Percentiles rank a stretch among this genome's conserved stretches.
Evolutionary conservation across 805 yeast species (phyloP).

Genomic region (Ogataea polymorpha): DNA sequence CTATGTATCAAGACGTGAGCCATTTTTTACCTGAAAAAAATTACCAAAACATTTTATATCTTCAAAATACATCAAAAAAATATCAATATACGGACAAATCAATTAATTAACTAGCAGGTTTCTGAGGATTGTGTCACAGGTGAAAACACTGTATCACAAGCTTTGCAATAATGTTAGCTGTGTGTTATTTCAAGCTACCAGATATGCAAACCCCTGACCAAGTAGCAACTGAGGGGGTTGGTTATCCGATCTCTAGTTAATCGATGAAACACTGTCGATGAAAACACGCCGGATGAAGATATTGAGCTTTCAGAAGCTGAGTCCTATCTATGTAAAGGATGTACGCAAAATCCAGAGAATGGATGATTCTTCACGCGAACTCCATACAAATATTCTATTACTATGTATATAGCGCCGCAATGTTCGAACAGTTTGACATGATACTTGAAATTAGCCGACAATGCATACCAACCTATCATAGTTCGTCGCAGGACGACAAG

Average conservation of each 20-base stretch:
- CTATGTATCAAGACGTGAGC: too few species aligned
- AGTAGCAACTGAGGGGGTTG: not conserved
- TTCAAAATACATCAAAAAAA: too few species aligned
- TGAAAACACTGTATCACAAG: slow-evolving; percentile 29
- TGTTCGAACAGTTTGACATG: slow-evolving; percentile 14
- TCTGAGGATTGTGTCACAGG: slow-evolving; percentile 24
- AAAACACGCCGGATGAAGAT: slow-evolving; percentile 20
- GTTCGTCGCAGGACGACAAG: slow-evolving; percentile 34
- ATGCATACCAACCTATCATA: slow-evolving; percentile 18
- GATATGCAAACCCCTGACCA: not conserved
- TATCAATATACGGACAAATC: too few species aligned
- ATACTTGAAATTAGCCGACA: slow-evolving; percentile 14
- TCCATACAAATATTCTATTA: too few species aligned
- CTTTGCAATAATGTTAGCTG: slow-evolving; percentile 18
- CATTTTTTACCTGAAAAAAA: too few species aligned
- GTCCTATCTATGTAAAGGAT: slow-evolving; percentile 22
- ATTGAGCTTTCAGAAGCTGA: slow-evolving; percentile 26
- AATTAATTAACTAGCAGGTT: too few species aligned
- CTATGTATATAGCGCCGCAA: not conserved
- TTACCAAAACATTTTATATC: too few species aligned
- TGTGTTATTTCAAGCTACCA: not conserved
- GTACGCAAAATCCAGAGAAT: not conserved
- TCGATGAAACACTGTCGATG: slow-evolving; percentile 17
- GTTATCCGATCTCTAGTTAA: slow-evolving; percentile 6
- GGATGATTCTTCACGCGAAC: too few species aligned